Evolutionary conservation across 129 eudicot genomes (phyloP).

Genomic region (Flaveria brownii): DNA sequence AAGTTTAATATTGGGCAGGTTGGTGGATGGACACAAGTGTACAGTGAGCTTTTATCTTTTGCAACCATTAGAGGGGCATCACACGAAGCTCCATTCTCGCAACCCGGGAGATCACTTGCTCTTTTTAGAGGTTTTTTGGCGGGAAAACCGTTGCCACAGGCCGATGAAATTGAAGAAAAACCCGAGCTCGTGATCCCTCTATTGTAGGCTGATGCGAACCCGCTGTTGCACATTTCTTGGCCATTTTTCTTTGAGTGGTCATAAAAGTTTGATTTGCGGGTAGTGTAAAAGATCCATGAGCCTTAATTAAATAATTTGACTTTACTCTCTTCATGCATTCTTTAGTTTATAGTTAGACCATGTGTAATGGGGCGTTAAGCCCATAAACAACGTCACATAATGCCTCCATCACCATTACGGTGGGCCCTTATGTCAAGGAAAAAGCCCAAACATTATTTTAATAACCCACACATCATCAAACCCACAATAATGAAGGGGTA

Average conservation of each 20-base stretch:
- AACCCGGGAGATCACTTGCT: slow-evolving; percentile 66
- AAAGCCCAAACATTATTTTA: too few species aligned
- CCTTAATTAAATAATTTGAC: not conserved
- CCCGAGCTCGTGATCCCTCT: slow-evolving; percentile 3
- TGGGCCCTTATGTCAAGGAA: too few species aligned
- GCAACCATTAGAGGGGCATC: slow-evolving; percentile 87
- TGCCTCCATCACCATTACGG: too few species aligned
- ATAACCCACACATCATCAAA: too few species aligned
- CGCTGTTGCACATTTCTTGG: not conserved
- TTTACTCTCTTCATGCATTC: not conserved
- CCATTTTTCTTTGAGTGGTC: not conserved
- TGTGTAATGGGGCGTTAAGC: too few species aligned
- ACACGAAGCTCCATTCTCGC: slow-evolving; percentile 77
- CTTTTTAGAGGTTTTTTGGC: slow-evolving; percentile 54
- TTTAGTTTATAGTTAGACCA: not conserved
- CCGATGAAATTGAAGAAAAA: not conserved
- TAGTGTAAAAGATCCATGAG: not conserved
- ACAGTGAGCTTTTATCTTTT: slow-evolving; percentile 56
- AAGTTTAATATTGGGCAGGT: slow-evolving; percentile 41
- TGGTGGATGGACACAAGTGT: slow-evolving; percentile 86
- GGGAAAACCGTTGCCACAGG: slow-evolving; percentile 53
- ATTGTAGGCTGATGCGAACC: not conserved
- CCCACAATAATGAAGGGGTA: too few species aligned
- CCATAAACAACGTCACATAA: too few species aligned
- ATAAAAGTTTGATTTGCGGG: not conserved